Base-by-base conservation (phyloP, 371 early-diverging fungal species). In the Mucor mucedo region DNA sequence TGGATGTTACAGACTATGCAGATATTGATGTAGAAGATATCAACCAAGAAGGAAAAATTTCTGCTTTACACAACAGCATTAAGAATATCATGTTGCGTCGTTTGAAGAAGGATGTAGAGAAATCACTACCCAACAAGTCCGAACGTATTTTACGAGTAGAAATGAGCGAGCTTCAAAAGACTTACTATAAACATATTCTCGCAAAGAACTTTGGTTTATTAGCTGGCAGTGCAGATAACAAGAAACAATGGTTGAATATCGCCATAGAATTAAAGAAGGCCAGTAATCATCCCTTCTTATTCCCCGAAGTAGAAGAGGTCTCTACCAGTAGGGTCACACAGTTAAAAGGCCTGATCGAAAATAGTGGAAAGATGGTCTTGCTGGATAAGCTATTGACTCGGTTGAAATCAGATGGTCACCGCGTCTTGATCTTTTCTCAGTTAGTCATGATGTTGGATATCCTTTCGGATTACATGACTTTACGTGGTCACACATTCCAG, bases 251-350 rank as follows among this genome's bases (percentile, higher is more conserved):
- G 84, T 84, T 94, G 28, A 98, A 98, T 72, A 92, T 98, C 52
- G 93, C 96, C 54, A 97, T 95, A 72, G 96, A 97, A 85, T 88
- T 99, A 38, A 95, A 99, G 75, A 99, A 99, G 75, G 98, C 96
- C 54, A 93, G 97, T 65, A 99, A 99, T 72, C 99, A 99, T 75
- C 99, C 99, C 2, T 99, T 91, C 74, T 78, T 99, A 48, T 93
- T 99, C 49, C 92, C 92, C 10, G 92, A 93, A 55, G 95, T 95
- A 3, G 98, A 98, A 80, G 75, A 80, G 14, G 67, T 72, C 28
- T 84, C 87, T 14, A 79, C 75, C 2, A 79, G 81, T 13, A 28
- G 50, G 13, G 87, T 91, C 16, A 94, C 92, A 6, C 89, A 88
- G 60, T 77, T 94, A 38, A 83, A 85, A 44, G 95, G 93, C 0